Base-by-base conservation (phyloP, 164 flowering plant genomes). In the Piper betle region DNA sequence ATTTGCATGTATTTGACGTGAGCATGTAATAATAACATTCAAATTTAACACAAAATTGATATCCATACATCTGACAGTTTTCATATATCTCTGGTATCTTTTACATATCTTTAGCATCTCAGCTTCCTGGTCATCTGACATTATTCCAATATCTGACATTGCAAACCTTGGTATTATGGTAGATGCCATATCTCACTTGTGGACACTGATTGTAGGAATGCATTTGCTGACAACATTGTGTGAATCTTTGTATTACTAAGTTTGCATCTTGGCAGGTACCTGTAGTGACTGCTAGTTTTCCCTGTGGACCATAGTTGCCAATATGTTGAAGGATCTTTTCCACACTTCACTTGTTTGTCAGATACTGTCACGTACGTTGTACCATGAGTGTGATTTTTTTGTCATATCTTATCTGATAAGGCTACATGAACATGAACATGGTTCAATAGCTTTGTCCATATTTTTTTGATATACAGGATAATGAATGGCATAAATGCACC, bases 401-500 rank as follows among this genome's bases (percentile, higher is more conserved):
- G n/a, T 11, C 6, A 6, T 33, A 4, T 33, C 11, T 9, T n/a
- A 4, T 53, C 13, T 12, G n/a, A n/a, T n/a, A n/a, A n/a, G n/a
- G n/a, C n/a, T n/a, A n/a, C n/a, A n/a, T n/a, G n/a, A n/a, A 55
- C 6, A 55, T 19, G 38, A 20, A 19, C 33, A 20, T 37, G 5
- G 5, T 37, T 55, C 37, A n/a, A 6, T 2, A n/a, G 57, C 53
- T 19, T 20, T 38, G 10, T 25, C 55, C 56, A 52, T 66, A 58
- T 55, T 55, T 52, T 55, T 55, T 60, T 18, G n/a, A 66, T 64
- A 20, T 73, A 65, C 85, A 93, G 99, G 73, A 74, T 93, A 60
- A 93, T 93, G 99, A 88, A 86, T 83, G 99, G 99, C 54, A 84
- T 93, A 72, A 93, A 93, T 84, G 95, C 97, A 62, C 99, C 99